Base-by-base conservation (phyloP, 768 basidiomycete genomes). In the Hericium erinaceus region DNA sequence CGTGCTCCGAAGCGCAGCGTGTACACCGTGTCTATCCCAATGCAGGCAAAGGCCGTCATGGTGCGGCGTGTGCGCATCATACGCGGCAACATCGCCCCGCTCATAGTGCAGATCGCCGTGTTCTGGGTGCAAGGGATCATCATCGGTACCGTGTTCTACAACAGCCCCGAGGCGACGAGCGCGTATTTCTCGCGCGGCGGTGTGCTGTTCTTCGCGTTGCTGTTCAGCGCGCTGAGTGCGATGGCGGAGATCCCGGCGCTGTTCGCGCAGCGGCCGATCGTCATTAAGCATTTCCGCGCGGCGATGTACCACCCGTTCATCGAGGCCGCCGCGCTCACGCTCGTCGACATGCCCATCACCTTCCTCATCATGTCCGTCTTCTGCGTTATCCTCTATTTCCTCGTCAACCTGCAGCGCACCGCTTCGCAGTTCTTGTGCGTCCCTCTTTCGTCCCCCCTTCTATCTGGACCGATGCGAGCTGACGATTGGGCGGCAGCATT, bases 121-220 rank as follows among this genome's bases (percentile, higher is more conserved):
- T 84, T 81, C 66, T 62, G 82, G 33, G 72, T 83, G 61, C 78
- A 81, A 60, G 75, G 76, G 40, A 64, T 77, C 51, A 75, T 80
- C 55, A 76, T 85, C 53, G 87, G 87, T 26, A 82, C 81, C 0
- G 78, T 87, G 28, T 92, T 87, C 74, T 74, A 81, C 57, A 72
- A 77, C 9, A 70, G 83, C 38, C 74, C 79, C 0, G 72, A 80
- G 15, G 71, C 73, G 9, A 87, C 88, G 0, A 68, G 74, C 13
- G 81, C 80, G 11, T 85, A 80, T 66, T 90, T 87, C 74, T 83
- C 85, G n/a, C 80, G 89, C 18, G 88, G 87, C 41, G 84, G 89
- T 70, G 75, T 86, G 22, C 73, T 92, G 18, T 91, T 87, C 78
- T 89, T 90, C 55, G 68, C 84, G 1, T 67, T 85, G 4, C 74